Conservation (phyloP, 148 eudicot species). For the Vaccinium macrocarpon region DNA sequence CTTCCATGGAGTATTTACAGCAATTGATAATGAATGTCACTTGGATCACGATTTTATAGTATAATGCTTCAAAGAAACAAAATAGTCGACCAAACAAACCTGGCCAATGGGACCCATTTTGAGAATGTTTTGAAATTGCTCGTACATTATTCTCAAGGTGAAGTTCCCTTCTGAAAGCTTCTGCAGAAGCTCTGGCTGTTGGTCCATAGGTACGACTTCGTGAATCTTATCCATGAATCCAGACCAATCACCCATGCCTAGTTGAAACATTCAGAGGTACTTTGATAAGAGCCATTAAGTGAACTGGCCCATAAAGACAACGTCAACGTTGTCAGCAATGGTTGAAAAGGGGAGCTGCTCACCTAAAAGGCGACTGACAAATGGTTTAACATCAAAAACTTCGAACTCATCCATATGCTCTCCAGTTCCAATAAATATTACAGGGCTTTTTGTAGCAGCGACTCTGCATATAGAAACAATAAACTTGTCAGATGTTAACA, state of each 20-base stretch:
- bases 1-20: conserved; percentile 3
- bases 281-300: background rate
- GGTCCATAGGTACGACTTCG: conserved; percentile 98
- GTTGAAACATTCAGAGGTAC: conserved; percentile 8
- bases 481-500: background rate
- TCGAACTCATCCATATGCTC: conserved; percentile 99
- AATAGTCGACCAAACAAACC: conserved; percentile 44
- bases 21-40: conserved; percentile 4
- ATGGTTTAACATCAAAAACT: conserved; percentile 94
- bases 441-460: conserved; percentile 98
- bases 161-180: conserved; percentile 94
- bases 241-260: conserved; percentile 99
- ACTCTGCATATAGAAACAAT: conserved; percentile 49
- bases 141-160: conserved; percentile 93
- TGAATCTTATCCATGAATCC: conserved; percentile 98
- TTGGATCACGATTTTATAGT: background rate
- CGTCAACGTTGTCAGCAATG: conserved; percentile 7
- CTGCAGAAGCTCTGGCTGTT: conserved; percentile 97
- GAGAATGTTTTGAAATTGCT: conserved; percentile 89
- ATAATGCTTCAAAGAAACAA: conserved; percentile 1
- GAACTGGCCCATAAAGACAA: background rate
- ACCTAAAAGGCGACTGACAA: conserved; percentile 99
- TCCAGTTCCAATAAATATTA: conserved; percentile 97
- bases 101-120: conserved; percentile 98
- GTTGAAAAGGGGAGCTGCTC: conserved; percentile 6